Evolutionary conservation across 2,329 filamentous ascomycete species (phyloP).

Genomic region (Trichoderma pleuroti): DNA sequence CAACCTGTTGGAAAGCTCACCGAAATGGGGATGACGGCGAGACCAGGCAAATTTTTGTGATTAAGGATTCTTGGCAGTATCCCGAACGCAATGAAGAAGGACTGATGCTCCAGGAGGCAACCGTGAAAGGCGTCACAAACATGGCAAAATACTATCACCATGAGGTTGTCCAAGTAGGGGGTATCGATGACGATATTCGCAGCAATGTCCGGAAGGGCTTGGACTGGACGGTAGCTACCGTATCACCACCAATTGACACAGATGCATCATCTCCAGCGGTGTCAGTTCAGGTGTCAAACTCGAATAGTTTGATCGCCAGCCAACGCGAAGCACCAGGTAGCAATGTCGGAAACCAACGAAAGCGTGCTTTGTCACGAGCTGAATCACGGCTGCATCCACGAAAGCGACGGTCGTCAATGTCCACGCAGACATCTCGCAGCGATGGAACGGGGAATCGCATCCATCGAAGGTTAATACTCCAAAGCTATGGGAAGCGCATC

Average conservation of each 20-base stretch:
- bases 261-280: too few relatives aligned
- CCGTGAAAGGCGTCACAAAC: not conserved
- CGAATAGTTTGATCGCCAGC: too few relatives aligned
- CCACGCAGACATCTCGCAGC: not conserved
- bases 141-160: not conserved
- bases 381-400: too few relatives aligned
- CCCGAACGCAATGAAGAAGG: conserved; percentile 6
- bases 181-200: not conserved
- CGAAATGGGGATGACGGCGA: conserved; percentile 1
- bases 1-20: conserved; percentile 44
- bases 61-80: conserved; percentile 47
- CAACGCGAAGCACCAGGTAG: too few relatives aligned
- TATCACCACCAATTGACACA: not conserved
- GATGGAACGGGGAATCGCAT: not conserved
- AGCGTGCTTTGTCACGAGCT: too few relatives aligned
- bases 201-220: not conserved
- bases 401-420: too few relatives aligned
- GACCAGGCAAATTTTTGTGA: conserved; percentile 31
- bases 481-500: not conserved
- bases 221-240: not conserved
- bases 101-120: not conserved
- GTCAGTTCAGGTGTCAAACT: too few relatives aligned
- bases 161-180: not conserved
- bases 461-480: not conserved
- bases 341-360: too few relatives aligned